phyloP scores from a whole-genome alignment of 192 early-diverging fungal species.

The Podila horticola region DNA sequence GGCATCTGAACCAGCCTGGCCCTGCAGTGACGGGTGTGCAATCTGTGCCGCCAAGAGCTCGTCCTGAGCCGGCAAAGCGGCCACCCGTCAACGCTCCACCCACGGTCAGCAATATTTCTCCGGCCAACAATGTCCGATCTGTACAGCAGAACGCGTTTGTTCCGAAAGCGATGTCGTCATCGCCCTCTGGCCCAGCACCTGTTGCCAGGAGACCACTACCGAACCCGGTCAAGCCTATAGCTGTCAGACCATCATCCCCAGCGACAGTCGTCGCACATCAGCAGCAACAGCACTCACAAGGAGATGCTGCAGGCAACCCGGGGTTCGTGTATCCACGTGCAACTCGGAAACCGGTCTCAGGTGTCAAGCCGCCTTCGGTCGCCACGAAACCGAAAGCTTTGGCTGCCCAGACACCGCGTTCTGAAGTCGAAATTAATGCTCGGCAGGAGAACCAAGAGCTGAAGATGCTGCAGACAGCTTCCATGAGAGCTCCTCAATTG shows the following conservation, averaged over 20 bases:
- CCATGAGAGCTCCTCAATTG: slow-evolving; percentile 30
- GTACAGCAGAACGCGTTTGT: slow-evolving; percentile 27
- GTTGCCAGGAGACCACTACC: slow-evolving; percentile 1
- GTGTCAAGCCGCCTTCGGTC: slow-evolving; percentile 16
- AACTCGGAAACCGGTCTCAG: slow-evolving; percentile 34
- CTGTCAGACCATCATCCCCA: not conserved
- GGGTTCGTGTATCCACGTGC: slow-evolving; percentile 44
- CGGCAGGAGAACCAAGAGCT: not conserved
- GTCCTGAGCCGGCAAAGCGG: slow-evolving; percentile 2
- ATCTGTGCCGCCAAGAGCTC: not conserved
- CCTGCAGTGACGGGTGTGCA: not conserved
- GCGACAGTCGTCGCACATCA: not conserved
- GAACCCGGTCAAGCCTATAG: not conserved
- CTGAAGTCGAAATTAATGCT: too few relatives aligned
- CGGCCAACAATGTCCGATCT: not conserved
- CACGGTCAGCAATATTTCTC: not conserved
- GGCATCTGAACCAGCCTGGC: slow-evolving; percentile 13
- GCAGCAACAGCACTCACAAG: not conserved
- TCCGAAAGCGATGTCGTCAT: slow-evolving; percentile 8
- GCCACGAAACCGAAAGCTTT: slow-evolving; percentile 28
- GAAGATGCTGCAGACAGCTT: not conserved
- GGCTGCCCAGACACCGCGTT: not conserved
- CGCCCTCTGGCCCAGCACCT: not conserved
- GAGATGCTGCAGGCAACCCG: not conserved
- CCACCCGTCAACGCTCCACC: not conserved